Percentiles rank a stretch among this genome's conserved stretches.
These are phyloP conservation scores for Chloranthus sessilifolius DNA, from an alignment of 164 flowering plant species.

Conservation along the genomic window DNA sequence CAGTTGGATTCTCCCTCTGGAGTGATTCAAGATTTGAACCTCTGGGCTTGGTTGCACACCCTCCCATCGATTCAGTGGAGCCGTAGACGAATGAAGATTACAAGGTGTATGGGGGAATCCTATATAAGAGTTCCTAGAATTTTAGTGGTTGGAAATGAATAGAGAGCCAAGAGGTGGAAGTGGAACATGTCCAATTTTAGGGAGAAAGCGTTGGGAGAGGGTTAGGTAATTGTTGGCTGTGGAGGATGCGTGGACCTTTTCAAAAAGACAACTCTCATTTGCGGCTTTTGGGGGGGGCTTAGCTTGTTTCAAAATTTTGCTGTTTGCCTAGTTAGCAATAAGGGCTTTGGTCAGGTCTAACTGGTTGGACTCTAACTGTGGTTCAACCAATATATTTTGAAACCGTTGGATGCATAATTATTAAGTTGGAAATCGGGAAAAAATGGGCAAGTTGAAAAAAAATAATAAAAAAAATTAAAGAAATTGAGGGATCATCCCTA, in stretches of 20 bases:
- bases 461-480: too few species aligned
- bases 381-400: too few species aligned
- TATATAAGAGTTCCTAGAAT: background rate
- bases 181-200: constrained; percentile 2
- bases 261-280: background rate
- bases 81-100: constrained; percentile 3
- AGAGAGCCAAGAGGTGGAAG: constrained; percentile 1
- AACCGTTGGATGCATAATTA: too few species aligned
- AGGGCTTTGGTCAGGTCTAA: too few species aligned
- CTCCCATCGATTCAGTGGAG: constrained; percentile 15
- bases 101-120: too few species aligned
- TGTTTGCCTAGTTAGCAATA: too few species aligned
- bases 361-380: too few species aligned
- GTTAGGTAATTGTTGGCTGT: background rate
- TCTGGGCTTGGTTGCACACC: constrained; percentile 22
- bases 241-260: constrained; percentile 7
- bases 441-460: too few species aligned
- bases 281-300: constrained; percentile 6
- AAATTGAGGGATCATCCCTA: too few species aligned
- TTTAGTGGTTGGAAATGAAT: constrained; percentile 8
- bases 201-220: constrained; percentile 1
- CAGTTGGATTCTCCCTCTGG: constrained; percentile 11
- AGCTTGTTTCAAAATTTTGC: too few species aligned
- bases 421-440: too few species aligned
- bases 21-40: constrained; percentile 11